These are phyloP conservation scores for Mercurialis annua DNA, from an alignment of 345 rosid genomes.

Conservation along the genomic window DNA sequence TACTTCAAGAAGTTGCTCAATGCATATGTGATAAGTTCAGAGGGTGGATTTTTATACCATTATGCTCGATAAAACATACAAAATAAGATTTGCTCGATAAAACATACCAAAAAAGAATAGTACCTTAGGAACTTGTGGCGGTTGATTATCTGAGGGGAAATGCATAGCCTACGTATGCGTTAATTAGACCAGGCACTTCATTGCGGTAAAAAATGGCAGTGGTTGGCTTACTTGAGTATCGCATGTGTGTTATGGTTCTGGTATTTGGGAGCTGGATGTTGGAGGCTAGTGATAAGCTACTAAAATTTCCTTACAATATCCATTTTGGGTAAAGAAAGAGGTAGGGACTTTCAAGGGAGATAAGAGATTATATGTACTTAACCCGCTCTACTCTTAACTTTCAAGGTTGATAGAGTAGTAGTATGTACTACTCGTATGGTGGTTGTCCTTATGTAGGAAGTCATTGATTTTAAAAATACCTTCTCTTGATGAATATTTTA, in stretches of 20 bases:
- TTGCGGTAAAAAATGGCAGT: no score
- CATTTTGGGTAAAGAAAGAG: not conserved
- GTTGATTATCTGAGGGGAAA: not conserved
- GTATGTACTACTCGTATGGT: not conserved
- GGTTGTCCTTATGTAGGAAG: not conserved
- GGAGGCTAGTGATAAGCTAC: not conserved
- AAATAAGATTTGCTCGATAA: no score
- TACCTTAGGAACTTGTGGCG: no score
- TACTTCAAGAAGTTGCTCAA: no score
- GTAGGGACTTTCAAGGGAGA: not conserved
- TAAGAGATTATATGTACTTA: not conserved
- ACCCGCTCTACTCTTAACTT: not conserved
- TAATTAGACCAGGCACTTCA: not conserved
- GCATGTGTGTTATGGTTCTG: not conserved
- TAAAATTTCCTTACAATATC: not conserved
- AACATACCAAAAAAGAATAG: no score
- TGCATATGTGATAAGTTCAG: not conserved
- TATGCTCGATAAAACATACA: no score
- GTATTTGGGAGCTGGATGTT: not conserved
- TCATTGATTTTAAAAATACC: no score
- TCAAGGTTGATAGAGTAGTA: not conserved
- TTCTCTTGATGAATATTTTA: no score
- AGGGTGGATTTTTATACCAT: no score
- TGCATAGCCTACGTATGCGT: not conserved
- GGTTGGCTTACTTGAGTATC: not conserved